Evolutionary conservation across 345 rosid species (phyloP).

Genomic region (Hibiscus tridactylites): DNA sequence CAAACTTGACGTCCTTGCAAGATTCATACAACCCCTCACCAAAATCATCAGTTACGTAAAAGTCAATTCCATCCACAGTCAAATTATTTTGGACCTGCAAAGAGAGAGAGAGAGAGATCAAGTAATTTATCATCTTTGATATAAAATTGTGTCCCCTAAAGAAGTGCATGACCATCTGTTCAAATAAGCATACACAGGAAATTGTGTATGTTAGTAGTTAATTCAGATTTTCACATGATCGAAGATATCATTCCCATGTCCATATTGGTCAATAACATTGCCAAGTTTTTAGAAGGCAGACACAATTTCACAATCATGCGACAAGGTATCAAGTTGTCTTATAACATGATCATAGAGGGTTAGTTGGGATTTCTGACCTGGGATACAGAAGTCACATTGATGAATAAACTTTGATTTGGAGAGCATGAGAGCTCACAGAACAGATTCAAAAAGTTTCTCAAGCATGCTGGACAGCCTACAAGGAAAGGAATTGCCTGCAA

Average conservation of each 20-base stretch:
- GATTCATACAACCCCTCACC: constrained; percentile 79
- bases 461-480: constrained; percentile 95
- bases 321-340: background rate
- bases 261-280: background rate
- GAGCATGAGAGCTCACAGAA: constrained; percentile 97
- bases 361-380: constrained; percentile 42
- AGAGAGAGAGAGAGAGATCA: constrained; percentile 8
- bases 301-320: background rate
- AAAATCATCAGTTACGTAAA: constrained; percentile 61
- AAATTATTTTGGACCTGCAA: constrained; percentile 66
- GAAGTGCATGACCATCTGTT: constrained; percentile 1
- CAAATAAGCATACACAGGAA: background rate
- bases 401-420: constrained; percentile 86
- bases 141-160: background rate
- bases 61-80: constrained; percentile 80
- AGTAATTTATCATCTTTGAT: background rate
- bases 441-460: constrained; percentile 86
- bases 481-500: constrained; percentile 87
- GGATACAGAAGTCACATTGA: constrained; percentile 68
- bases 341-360: constrained; percentile 1
- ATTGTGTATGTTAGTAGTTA: background rate
- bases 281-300: background rate
- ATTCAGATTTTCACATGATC: background rate
- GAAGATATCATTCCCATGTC: background rate
- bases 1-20: constrained; percentile 93